A percentile compares a stretch with the other conserved stretches of the same genome.
phyloP scores from a whole-genome alignment of 495 filamentous ascomycete genomes.

The Penicilliopsis zonata region DNA sequence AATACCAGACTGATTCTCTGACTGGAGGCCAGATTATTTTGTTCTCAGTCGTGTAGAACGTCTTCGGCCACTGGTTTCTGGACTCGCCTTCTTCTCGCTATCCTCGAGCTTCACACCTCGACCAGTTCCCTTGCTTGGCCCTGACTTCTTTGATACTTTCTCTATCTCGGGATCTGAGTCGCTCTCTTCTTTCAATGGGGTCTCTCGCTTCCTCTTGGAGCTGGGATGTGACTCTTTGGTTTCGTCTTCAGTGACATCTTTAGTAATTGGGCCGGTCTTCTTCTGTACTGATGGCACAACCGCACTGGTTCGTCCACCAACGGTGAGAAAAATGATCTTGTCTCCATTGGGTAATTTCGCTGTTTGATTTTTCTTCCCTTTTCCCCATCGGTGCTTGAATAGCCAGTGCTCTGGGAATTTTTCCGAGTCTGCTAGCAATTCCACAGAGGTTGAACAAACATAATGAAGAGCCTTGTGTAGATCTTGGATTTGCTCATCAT shows the following conservation, averaged over 20 bases:
- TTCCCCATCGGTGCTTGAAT: slow-evolving; percentile 83
- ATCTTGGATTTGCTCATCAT: slow-evolving; percentile 52
- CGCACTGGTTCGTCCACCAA: slow-evolving; percentile 81
- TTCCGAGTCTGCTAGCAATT: slow-evolving; percentile 66
- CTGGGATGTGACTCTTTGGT: slow-evolving; percentile 10
- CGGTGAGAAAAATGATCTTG: slow-evolving; percentile 70
- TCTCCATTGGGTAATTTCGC: slow-evolving; percentile 67
- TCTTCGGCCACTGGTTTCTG: slow-evolving; percentile 11
- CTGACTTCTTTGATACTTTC: slow-evolving; percentile 11
- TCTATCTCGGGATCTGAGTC: slow-evolving; percentile 14
- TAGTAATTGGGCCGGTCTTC: slow-evolving; percentile 48
- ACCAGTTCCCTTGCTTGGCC: slow-evolving; percentile 11
- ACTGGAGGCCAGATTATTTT: too few relatives aligned
- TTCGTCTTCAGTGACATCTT: slow-evolving; percentile 18
- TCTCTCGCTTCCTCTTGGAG: slow-evolving; percentile 24
- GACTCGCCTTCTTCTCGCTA: slow-evolving; percentile 6
- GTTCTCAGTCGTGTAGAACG: slow-evolving; percentile 27
- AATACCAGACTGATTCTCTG: neutral
- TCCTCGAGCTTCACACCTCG: slow-evolving; percentile 14
- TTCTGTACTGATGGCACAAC: slow-evolving; percentile 78
- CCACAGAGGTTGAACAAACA: slow-evolving; percentile 68
- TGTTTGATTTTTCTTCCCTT: slow-evolving; percentile 65
- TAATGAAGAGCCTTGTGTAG: slow-evolving; percentile 65
- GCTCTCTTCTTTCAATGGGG: slow-evolving; percentile 18
- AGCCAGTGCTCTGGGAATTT: slow-evolving; percentile 86